Conservation (phyloP, 768 basidiomycete genomes). For the Mycena floridula region DNA sequence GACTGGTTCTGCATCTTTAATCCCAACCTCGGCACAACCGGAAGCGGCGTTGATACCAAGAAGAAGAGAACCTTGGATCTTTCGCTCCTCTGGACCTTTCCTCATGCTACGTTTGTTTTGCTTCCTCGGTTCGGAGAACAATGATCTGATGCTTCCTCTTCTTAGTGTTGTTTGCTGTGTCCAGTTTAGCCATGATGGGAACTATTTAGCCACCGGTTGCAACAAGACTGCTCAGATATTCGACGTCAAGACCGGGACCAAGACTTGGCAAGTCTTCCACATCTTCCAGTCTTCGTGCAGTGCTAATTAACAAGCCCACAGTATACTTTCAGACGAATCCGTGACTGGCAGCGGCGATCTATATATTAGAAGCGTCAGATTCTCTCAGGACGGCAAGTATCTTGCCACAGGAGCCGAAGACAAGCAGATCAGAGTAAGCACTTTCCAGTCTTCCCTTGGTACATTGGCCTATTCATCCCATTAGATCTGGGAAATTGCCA, state of each 20-base stretch:
- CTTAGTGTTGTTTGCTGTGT: constrained; percentile 75
- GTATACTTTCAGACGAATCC: constrained; percentile 56
- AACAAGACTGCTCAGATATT: constrained; percentile 95
- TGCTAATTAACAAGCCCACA: constrained; percentile 23
- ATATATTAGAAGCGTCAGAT: constrained; percentile 81
- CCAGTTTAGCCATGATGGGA: constrained; percentile 89
- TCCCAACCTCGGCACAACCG: constrained; percentile 15
- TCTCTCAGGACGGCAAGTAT: constrained; percentile 89
- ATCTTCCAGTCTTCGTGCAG: not conserved
- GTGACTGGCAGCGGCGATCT: constrained; percentile 59
- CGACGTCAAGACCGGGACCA: constrained; percentile 80
- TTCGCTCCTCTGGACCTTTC: constrained; percentile 72
- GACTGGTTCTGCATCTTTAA: constrained; percentile 90
- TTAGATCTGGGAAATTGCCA: constrained; percentile 89
- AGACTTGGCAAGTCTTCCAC: constrained; percentile 63
- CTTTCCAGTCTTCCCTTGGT: not conserved
- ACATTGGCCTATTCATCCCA: not conserved
- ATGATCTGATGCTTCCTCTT: not conserved
- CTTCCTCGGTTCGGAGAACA: not conserved
- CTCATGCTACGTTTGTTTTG: constrained; percentile 72
- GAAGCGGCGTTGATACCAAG: constrained; percentile 36
- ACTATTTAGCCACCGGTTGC: constrained; percentile 90
- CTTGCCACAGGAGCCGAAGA: constrained; percentile 97
- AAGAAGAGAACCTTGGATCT: constrained; percentile 78
- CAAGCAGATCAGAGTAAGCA: constrained; percentile 76